Base-by-base conservation (phyloP, 768 basidiomycete genomes). In the Tephrocybe sp. region DNA sequence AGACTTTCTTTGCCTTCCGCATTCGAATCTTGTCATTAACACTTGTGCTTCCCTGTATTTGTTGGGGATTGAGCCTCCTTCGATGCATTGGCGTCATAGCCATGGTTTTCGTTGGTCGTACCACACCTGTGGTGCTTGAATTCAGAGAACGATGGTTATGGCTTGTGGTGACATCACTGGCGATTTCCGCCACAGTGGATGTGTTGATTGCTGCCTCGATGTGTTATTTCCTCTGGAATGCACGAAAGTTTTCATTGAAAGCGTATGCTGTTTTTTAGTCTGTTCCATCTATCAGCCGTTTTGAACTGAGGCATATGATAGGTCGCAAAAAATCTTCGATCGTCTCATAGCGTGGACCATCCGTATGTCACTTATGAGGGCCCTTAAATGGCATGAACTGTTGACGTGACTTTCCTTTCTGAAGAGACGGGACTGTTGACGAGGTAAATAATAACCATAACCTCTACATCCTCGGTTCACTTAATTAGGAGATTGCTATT, bases 1-100 rank as follows among this genome's bases (percentile, higher is more conserved):
- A 56, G 55, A 48, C 52, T 11, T 56, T 56, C 40, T 56, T 56
- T 18, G 45, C 44, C 18, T 30, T 53, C 15, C 48, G 55, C 13
- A 38, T 56, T 16, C 33, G 21, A 10, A 41, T 25, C 7, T 47
- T 56, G 10, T 45, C 50, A 15, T 4, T 15, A 18, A 13, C 11
- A 19, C 38, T 12, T 33, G 3, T 18, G 0, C 24, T 47, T 19
- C 34, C 45, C 3, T 40, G 23, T 15, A 29, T 47, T 34, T 38
- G 21, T 25, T 53, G 47, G 52, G 6, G 36, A 1, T 39, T 53
- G 42, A 21, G 46, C 22, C 7, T 49, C 22, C 13, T 53, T 22
- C 47, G 47, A 9, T 44, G 15, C 42, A n/a, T 44, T 16, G 44
- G 41, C 22, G 24, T 53, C 21, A 18, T 27, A n/a, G 47, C 47